Percentiles rank a stretch among this genome's conserved stretches.
These are phyloP conservation scores for Fusarium newnesense DNA, from an alignment of 2,329 filamentous ascomycete species.

Conservation along the genomic window DNA sequence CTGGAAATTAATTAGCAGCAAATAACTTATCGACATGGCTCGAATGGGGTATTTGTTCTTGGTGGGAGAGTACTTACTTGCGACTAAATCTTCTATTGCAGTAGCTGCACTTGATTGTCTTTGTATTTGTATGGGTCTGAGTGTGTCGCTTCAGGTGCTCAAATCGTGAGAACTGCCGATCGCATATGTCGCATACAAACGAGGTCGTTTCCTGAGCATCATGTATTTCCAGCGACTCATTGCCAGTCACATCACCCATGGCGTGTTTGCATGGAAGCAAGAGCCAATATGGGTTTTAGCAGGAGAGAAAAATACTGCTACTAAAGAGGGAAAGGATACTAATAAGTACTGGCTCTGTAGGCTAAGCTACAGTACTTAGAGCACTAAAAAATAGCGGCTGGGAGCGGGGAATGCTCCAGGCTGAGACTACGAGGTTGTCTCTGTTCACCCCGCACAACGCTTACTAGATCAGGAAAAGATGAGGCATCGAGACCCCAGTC, in stretches of 20 bases:
- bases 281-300: not conserved
- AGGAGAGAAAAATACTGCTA: not conserved
- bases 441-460: not conserved
- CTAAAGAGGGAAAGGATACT: not conserved
- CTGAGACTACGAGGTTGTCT: no score
- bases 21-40: not conserved
- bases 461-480: not conserved
- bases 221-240: not conserved
- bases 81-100: not conserved
- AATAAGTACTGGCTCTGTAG: not conserved
- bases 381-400: not conserved
- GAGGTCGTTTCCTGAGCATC: not conserved
- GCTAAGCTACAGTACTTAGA: not conserved
- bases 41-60: fast-evolving
- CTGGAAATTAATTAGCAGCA: fast-evolving
- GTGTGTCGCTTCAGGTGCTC: not conserved
- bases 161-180: not conserved
- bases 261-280: not conserved
- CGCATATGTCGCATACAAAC: not conserved
- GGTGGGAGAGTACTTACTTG: not conserved
- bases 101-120: no score
- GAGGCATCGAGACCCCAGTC: no score
- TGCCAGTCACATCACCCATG: not conserved
- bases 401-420: not conserved
- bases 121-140: no score